Evolutionary conservation across 2,329 filamentous ascomycete species (phyloP).

Genomic region (Orbilia blumenaviensis): DNA sequence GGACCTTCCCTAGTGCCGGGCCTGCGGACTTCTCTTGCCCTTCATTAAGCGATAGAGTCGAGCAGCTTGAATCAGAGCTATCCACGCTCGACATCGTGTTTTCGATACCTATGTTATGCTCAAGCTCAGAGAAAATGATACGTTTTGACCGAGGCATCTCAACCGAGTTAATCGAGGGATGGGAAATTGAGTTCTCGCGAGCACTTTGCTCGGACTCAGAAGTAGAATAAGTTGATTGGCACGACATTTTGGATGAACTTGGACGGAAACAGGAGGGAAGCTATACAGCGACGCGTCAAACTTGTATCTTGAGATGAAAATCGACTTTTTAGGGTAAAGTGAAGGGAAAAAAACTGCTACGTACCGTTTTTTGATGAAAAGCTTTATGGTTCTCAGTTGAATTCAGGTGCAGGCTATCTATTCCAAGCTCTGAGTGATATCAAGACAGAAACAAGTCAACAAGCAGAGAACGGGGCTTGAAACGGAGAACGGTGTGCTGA

Average conservation of each 20-base stretch:
- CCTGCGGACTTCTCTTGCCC: no score
- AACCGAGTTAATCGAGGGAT: not conserved
- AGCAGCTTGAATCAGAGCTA: constrained; percentile 1
- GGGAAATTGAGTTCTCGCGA: not conserved
- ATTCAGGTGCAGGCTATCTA: no score
- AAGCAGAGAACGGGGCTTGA: no score
- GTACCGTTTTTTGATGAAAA: not conserved
- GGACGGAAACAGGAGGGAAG: not conserved
- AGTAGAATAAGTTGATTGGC: not conserved
- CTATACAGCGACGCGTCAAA: not conserved
- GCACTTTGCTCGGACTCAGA: not conserved
- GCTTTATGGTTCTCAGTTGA: no score
- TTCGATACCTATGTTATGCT: not conserved
- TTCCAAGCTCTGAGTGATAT: no score
- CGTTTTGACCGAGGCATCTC: not conserved
- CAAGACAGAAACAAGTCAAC: not conserved
- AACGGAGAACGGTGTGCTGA: not conserved
- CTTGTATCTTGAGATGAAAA: no score
- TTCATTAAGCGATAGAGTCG: constrained; percentile 14
- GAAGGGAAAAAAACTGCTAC: no score
- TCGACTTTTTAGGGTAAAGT: no score
- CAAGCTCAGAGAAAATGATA: not conserved
- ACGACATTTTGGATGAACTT: not conserved
- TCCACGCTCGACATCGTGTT: not conserved
- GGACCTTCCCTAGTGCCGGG: no score